A percentile compares a stretch with the other conserved stretches of the same genome.
Conservation (phyloP, 148 eudicot genomes). For the Cornus kousa region DNA sequence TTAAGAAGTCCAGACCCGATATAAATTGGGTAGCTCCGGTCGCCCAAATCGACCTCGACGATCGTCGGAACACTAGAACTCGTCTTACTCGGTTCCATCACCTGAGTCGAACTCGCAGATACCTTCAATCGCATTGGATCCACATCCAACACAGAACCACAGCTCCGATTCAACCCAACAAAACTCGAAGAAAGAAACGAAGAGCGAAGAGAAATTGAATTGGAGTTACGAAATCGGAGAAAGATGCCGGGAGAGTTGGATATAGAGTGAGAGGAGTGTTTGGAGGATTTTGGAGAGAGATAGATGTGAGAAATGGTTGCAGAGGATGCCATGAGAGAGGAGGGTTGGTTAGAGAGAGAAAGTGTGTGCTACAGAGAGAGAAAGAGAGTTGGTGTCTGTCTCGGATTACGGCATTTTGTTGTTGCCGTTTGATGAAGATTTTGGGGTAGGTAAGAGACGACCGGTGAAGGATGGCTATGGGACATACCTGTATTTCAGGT, state of each 20-base stretch:
- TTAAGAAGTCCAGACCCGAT: conserved; percentile 86
- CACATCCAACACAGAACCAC: not conserved
- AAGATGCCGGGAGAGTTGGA: conserved; percentile 3
- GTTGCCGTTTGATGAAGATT: too few species aligned
- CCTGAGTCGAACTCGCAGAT: conserved; percentile 46
- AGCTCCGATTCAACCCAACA: not conserved
- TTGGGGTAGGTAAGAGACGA: too few species aligned
- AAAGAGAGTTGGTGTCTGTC: not conserved
- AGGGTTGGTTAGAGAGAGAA: conserved; percentile 6
- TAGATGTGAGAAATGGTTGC: conserved; percentile 28
- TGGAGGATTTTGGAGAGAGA: conserved; percentile 23
- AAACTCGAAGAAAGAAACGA: not conserved
- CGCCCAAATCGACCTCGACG: conserved; percentile 83
- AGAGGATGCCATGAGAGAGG: conserved; percentile 28
- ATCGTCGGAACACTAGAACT: conserved; percentile 41
- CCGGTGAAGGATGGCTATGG: too few species aligned
- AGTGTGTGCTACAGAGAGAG: not conserved
- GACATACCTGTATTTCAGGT: too few species aligned
- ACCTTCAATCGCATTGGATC: conserved; percentile 19
- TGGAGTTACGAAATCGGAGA: conserved; percentile 4
- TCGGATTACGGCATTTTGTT: too few species aligned
- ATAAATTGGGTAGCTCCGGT: conserved; percentile 94
- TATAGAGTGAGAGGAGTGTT: not conserved
- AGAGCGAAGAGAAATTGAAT: not conserved
- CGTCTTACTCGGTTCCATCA: conserved; percentile 33